Evolutionary conservation across 1,284 basidiomycete genomes (phyloP).

Genomic region (Ceratobasidium papillatum): DNA sequence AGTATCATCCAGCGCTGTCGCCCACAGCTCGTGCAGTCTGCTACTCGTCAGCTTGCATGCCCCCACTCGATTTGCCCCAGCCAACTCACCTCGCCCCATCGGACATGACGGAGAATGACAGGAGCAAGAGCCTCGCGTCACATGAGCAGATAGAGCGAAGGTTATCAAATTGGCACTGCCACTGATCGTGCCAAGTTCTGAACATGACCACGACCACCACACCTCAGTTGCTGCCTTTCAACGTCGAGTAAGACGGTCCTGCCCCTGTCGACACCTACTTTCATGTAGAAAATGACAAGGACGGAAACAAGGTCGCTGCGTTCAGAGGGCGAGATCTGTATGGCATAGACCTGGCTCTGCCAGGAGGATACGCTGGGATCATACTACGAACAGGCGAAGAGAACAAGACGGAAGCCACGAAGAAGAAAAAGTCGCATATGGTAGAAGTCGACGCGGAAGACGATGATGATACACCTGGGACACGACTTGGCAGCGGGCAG

Average conservation of each 20-base stretch:
- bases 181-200: not conserved
- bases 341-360: too few species aligned
- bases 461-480: conserved; percentile 41
- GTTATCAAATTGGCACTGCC: conserved; percentile 1
- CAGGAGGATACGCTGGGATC: too few species aligned
- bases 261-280: conserved; percentile 79
- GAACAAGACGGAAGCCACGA: conserved; percentile 51
- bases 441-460: not conserved
- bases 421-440: conserved; percentile 44
- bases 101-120: conserved; percentile 30
- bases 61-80: conserved; percentile 6
- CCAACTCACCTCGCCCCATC: conserved; percentile 29
- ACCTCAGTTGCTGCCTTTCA: conserved; percentile 82
- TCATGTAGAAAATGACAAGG: too few species aligned
- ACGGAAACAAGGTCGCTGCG: too few species aligned
- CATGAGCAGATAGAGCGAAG: not conserved
- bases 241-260: conserved; percentile 72
- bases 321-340: too few species aligned
- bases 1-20: conserved; percentile 70
- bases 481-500: conserved; percentile 43
- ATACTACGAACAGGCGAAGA: too few species aligned
- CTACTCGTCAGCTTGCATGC: not conserved
- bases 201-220: conserved; percentile 44
- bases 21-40: conserved; percentile 80
- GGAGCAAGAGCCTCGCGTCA: not conserved